A percentile compares a stretch with the other conserved stretches of the same genome.
These are phyloP conservation scores for Wallemia mellicola DNA, from an alignment of 1,284 basidiomycete species.

Conservation along the genomic window DNA sequence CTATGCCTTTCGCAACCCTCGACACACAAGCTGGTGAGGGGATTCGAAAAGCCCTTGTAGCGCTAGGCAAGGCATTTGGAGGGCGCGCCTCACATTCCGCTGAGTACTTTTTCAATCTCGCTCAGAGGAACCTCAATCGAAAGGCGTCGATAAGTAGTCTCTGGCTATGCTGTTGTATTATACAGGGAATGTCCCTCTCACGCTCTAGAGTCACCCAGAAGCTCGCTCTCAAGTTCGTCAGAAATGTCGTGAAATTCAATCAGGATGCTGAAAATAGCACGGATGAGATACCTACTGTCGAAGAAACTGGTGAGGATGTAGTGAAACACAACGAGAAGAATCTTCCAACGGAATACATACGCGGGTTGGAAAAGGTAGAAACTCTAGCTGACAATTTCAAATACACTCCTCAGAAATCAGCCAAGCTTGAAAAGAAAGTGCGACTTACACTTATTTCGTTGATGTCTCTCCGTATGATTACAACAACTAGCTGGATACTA, in stretches of 20 bases:
- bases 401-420: neutral
- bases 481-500: neutral
- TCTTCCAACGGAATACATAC: neutral
- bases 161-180: neutral
- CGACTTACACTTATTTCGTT: neutral
- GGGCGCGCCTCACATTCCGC: neutral
- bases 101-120: neutral
- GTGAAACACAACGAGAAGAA: neutral
- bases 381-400: neutral
- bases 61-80: neutral
- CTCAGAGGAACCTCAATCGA: neutral
- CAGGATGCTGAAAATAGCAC: neutral
- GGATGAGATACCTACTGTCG: neutral
- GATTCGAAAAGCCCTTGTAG: neutral
- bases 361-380: neutral
- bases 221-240: neutral
- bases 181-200: neutral
- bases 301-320: neutral
- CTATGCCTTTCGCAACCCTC: conserved; percentile 7
- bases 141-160: neutral
- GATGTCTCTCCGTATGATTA: neutral
- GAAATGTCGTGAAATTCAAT: neutral
- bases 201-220: neutral
- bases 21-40: neutral
- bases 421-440: neutral